These are phyloP conservation scores for Pseudonitzschia pungens DNA, from an alignment of 108 stramenopile species.

Conservation along the genomic window DNA sequence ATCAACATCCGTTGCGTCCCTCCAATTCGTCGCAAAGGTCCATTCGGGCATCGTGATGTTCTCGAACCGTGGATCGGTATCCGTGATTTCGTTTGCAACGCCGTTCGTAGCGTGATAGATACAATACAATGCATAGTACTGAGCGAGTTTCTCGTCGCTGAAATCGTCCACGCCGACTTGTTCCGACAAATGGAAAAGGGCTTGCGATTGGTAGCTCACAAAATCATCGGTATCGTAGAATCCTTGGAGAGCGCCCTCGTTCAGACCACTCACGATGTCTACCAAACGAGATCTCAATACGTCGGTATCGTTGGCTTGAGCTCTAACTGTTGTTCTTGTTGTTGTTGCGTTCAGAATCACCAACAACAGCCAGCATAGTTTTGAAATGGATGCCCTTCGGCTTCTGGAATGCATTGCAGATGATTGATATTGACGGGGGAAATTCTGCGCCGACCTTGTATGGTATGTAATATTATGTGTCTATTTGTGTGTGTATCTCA, in stretches of 20 bases:
- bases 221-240: conserved; percentile 23
- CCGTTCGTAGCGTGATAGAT: conserved; percentile 26
- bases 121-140: conserved; percentile 33
- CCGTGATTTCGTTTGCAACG: conserved; percentile 15
- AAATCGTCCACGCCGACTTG: conserved; percentile 20
- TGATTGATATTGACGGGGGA: too few species aligned
- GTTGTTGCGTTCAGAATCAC: not conserved
- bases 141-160: conserved; percentile 14
- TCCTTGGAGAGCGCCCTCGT: not conserved
- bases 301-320: not conserved
- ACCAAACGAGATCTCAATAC: not conserved
- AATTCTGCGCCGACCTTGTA: too few species aligned
- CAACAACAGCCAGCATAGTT: not conserved
- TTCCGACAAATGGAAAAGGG: conserved; percentile 6
- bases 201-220: conserved; percentile 31
- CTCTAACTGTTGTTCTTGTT: not conserved
- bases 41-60: conserved; percentile 6
- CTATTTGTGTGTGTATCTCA: too few species aligned
- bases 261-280: not conserved
- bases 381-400: not conserved
- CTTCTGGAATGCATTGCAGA: too few species aligned
- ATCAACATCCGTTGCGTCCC: conserved; percentile 3
- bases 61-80: conserved; percentile 13
- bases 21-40: conserved; percentile 5
- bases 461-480: too few species aligned